Evolutionary conservation across 1,284 basidiomycete genomes (phyloP).

Genomic region (Ceratorhiza oryzae-sativae): DNA sequence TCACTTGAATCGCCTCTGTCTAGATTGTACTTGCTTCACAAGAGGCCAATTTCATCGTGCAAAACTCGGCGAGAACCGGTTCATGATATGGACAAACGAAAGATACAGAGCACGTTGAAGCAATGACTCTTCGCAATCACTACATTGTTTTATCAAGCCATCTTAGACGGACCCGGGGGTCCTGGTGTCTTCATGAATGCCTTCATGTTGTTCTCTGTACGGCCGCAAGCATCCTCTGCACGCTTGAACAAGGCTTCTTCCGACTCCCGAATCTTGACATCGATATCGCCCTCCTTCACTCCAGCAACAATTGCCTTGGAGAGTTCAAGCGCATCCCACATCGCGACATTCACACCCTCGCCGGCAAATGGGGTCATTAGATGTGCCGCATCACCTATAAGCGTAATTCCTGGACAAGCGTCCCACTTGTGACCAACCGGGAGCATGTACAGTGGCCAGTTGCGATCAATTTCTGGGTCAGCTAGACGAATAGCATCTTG

Average conservation of each 20-base stretch:
- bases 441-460: constrained; percentile 46
- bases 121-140: too few species aligned
- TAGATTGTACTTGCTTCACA: too few species aligned
- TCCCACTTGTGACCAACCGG: constrained; percentile 45
- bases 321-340: constrained; percentile 50
- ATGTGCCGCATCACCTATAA: constrained; percentile 59
- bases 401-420: constrained; percentile 40
- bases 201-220: constrained; percentile 13
- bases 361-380: constrained; percentile 58
- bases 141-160: neutral
- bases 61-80: too few species aligned
- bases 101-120: too few species aligned
- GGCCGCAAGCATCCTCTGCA: neutral
- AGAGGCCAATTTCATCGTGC: too few species aligned
- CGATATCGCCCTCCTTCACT: constrained; percentile 13
- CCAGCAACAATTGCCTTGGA: constrained; percentile 46
- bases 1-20: too few species aligned
- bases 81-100: too few species aligned
- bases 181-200: neutral
- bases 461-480: constrained; percentile 44
- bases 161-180: neutral
- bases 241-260: neutral
- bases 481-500: constrained; percentile 46
- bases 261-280: constrained; percentile 11
- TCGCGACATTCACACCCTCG: constrained; percentile 56